Percentiles rank a stretch among this genome's conserved stretches.
phyloP scores from a whole-genome alignment of 208 protist species.

The Phytomonas francai region DNA sequence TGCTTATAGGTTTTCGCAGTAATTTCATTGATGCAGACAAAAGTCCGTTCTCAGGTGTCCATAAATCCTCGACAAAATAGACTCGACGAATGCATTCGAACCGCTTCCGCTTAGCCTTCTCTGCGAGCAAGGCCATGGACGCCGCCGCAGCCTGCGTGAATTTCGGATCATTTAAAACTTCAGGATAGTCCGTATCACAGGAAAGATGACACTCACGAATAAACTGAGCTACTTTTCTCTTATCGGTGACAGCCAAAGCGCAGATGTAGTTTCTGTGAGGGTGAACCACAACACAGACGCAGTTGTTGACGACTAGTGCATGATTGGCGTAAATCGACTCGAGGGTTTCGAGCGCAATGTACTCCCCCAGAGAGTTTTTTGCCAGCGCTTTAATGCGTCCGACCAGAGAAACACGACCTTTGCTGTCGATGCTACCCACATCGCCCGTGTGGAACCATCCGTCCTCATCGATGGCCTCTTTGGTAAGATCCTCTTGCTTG shows the following conservation, averaged over 20 bases:
- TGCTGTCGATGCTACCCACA: conserved; percentile 43
- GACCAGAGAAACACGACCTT: conserved; percentile 61
- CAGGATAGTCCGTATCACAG: conserved; percentile 16
- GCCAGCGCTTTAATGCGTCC: conserved; percentile 89
- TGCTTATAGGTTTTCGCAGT: conserved; percentile 54
- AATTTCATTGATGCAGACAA: conserved; percentile 80
- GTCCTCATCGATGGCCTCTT: conserved; percentile 66
- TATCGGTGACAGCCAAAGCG: conserved; percentile 46
- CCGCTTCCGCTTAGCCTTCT: conserved; percentile 15
- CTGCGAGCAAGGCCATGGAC: conserved; percentile 31
- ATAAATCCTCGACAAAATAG: conserved; percentile 53
- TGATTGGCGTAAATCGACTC: conserved; percentile 65
- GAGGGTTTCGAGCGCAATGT: conserved; percentile 83
- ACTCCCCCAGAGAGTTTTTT: conserved; percentile 90
- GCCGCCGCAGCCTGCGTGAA: conserved; percentile 28
- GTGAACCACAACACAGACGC: conserved; percentile 71
- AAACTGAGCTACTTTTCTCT: conserved; percentile 25
- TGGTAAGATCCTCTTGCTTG: conserved; percentile 80
- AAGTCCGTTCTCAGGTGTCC: conserved; percentile 77
- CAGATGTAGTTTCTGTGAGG: conserved; percentile 68
- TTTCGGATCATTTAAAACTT: conserved; percentile 22
- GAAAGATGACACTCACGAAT: conserved; percentile 24
- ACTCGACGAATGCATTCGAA: conserved; percentile 68
- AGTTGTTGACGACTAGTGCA: conserved; percentile 54
- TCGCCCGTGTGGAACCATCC: conserved; percentile 89